Conservation (phyloP, 2,329 filamentous ascomycete genomes). For the Aspergillus proliferans region DNA sequence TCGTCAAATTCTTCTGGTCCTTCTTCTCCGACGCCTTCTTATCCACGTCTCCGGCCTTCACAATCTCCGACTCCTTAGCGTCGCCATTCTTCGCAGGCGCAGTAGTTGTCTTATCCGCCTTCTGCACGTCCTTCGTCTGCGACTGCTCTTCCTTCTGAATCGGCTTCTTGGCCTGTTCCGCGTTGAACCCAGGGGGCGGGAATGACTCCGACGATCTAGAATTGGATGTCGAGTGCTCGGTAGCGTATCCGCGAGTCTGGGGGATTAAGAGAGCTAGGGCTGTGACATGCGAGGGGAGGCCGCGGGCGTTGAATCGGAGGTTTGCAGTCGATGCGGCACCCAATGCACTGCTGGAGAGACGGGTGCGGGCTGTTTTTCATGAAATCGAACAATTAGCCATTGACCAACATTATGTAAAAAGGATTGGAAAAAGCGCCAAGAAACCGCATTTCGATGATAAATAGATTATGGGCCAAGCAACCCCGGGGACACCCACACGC, state of each 20-base stretch:
- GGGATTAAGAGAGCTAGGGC: slow-evolving; percentile 55
- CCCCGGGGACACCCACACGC: slow-evolving; percentile 17
- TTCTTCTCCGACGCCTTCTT: slow-evolving; percentile 57
- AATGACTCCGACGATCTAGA: slow-evolving; percentile 46
- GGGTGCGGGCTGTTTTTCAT: slow-evolving; percentile 24
- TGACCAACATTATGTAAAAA: background rate
- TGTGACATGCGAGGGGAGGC: slow-evolving; percentile 46
- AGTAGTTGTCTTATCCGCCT: slow-evolving; percentile 37
- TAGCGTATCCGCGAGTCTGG: slow-evolving; percentile 45
- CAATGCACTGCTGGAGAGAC: slow-evolving; percentile 22
- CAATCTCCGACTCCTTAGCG: slow-evolving; percentile 48
- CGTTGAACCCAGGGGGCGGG: slow-evolving; percentile 84
- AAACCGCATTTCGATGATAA: too few relatives aligned
- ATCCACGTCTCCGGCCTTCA: slow-evolving; percentile 36
- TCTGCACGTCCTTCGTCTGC: slow-evolving; percentile 23
- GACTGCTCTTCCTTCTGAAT: slow-evolving; percentile 54
- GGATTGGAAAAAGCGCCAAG: background rate
- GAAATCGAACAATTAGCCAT: slow-evolving; percentile 2
- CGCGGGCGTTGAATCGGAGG: slow-evolving; percentile 27
- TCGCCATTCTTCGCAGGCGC: slow-evolving; percentile 35
- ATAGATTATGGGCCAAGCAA: too few relatives aligned
- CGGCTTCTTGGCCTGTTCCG: slow-evolving; percentile 83
- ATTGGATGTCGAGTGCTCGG: slow-evolving; percentile 49
- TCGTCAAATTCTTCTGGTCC: slow-evolving; percentile 70
- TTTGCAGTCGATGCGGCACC: slow-evolving; percentile 27